Conservation (phyloP, 2,329 filamentous ascomycete genomes). For the Fusarium liriodendri region DNA sequence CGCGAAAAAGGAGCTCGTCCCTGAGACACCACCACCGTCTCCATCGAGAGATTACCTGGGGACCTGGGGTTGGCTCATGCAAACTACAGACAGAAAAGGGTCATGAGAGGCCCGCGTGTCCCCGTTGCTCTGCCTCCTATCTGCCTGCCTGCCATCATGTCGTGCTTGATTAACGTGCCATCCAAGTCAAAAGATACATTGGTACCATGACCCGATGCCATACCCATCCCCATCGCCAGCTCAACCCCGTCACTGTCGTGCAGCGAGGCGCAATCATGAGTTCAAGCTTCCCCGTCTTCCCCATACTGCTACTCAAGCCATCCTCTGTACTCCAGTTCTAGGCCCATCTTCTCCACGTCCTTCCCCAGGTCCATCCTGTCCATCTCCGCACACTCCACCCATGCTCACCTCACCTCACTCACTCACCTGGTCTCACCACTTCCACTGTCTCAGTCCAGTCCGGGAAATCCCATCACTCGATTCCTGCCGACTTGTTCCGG, state of each 20-base stretch:
- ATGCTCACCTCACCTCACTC: constrained; percentile 12
- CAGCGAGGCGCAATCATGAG: constrained; percentile 7
- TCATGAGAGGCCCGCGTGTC: not conserved
- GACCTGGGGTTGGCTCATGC: constrained; percentile 13
- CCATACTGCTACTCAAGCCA: not conserved
- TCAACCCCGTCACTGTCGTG: not conserved
- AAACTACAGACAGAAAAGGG: not conserved
- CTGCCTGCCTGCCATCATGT: not conserved
- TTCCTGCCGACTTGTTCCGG: constrained; percentile 9
- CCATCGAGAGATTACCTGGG: not conserved
- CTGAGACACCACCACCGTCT: not conserved
- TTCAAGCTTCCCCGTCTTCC: not conserved
- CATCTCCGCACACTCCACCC: constrained; percentile 28
- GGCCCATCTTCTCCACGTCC: not conserved
- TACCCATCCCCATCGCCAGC: not conserved
- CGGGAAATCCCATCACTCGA: constrained; percentile 1
- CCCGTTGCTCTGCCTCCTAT: not conserved
- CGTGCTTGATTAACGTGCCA: constrained; percentile 15
- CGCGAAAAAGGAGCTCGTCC: constrained; percentile 11
- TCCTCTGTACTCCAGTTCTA: not conserved
- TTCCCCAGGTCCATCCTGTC: constrained; percentile 12
- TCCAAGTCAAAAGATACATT: not conserved
- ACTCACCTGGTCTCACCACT: constrained; percentile 28
- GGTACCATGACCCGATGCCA: constrained; percentile 4
- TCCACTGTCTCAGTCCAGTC: constrained; percentile 15